Evolutionary conservation across 2,329 filamentous ascomycete genomes (phyloP), one percentile per base, ranked within the genome.

Genomic region (Botrytis pseudocinerea): DNA sequence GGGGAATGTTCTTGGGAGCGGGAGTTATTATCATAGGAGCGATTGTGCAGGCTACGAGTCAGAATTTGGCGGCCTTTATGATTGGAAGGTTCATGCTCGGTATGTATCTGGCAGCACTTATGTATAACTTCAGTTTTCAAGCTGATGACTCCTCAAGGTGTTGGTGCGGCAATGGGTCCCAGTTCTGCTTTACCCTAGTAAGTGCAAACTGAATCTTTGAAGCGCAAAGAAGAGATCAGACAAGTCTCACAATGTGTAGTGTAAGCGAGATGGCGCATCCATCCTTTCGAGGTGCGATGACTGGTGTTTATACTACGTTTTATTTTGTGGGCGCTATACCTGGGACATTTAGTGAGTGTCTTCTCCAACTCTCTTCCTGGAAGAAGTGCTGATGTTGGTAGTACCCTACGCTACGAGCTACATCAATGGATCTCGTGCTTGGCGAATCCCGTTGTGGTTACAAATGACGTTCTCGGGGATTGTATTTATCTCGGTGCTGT

Each of bases 81-180:
- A 74, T 73, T 28, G 87, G 87, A 6, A 84, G 88, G 40, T 89
- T 90, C 80, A 79, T 90, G 48, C 85, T 90, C 9, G 88, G 88
- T 69, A 89, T 89, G 73, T 84, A 83, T 61, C 82, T 84, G 5
- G 25, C 25, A 54, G 25, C 14, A n/a, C 14, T 16, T 7, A n/a
- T n/a, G 48, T 54, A 22, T 12, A 12, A 16, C 8, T 14, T 0
- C 0, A 54, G 2, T 1, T 14, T n/a, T 54, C 48, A n/a, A 2
- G 12, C n/a, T 3, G 25, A 25, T 54, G 32, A 82, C 83, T 0
- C 80, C 82, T 0, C 5, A 57, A 69, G 66, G 66, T 8, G 70
- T 72, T 10, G 70, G 70, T 16, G 70, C 70, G 25, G 70, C 70
- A 10, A 72, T 72, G 70, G 70, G 70, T 51, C 70, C 70, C 8